Base-by-base conservation (phyloP, 1,139 yeast species). In the Casaregolazyma lundiana region DNA sequence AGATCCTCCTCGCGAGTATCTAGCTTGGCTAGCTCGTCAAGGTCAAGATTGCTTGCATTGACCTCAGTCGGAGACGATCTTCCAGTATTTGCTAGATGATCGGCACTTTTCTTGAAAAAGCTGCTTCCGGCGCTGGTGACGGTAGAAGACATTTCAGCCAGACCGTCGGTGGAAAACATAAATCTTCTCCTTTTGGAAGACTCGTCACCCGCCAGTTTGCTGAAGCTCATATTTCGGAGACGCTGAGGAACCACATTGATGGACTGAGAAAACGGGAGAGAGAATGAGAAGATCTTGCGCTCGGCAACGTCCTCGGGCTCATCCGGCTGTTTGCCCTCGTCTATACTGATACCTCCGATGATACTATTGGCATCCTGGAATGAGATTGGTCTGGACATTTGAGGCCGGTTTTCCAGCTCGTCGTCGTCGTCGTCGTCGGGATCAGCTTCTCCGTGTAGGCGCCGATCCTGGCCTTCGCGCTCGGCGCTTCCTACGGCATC, bases 1-100 rank as follows among this genome's bases (percentile, higher is more conserved):
- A 68, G 64, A 1, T 81, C 81, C 53, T 86, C 95, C 48, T 84
- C 52, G 35, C 34, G 45, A 47, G 57, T 41, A 41, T 47, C 50
- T 15, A 58, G 50, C 35, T 51, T 45, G 18, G 53, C 57, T 42
- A 58, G 38, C 37, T 53, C 43, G 40, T 47, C 45, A 43, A 55
- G 43, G 40, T 55, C 35, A 42, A 46, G 24, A 35, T 42, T 24
- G n/a, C 41, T 26, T 6, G 44, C 26, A n/a, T 41, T 41, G 22
- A 32, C 41, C 16, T 26, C 37, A n/a, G 21, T 13, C 18, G 45
- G 48, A 20, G 39, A 7, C 7, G 13, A 32, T 2, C 32, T 7
- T 26, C 32, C 32, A 2, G 32, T 4, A 9, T n/a, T 6, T n/a
- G 13, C 32, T 15, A 26, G 11, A 11, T 26, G 32, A 26, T 26